A percentile compares a stretch with the other conserved stretches of the same genome.
These are phyloP conservation scores for Leccinum sublutescens DNA, from an alignment of 768 basidiomycete species.

Conservation along the genomic window DNA sequence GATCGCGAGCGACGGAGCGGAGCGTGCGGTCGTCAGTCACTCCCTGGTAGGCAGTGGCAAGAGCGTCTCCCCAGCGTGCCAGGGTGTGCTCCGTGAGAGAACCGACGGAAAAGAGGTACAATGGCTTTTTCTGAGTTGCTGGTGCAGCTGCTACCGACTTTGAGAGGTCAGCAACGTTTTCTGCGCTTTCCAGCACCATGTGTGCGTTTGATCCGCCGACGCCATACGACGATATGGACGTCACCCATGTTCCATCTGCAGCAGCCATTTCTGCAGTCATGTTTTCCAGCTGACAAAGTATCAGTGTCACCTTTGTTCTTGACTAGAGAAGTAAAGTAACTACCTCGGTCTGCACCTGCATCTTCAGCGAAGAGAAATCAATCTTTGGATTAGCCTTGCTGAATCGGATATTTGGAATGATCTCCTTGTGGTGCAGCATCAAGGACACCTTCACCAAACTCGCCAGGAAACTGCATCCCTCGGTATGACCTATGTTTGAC, in stretches of 20 bases:
- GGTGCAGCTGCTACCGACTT: background rate
- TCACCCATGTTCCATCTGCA: conserved; percentile 28
- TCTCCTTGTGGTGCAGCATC: conserved; percentile 32
- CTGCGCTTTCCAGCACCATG: conserved; percentile 29
- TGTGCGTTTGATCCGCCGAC: conserved; percentile 37
- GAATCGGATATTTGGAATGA: conserved; percentile 30
- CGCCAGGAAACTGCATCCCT: conserved; percentile 34
- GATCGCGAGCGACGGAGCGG: conserved; percentile 28
- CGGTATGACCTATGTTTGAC: conserved; percentile 27
- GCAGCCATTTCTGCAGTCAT: conserved; percentile 31
- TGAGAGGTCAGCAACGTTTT: conserved; percentile 16
- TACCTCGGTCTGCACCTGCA: conserved; percentile 28
- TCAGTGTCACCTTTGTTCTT: too few relatives aligned
- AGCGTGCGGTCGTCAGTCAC: conserved; percentile 22
- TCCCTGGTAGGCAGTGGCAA: conserved; percentile 14
- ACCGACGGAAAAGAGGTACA: conserved; percentile 28
- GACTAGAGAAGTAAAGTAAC: background rate
- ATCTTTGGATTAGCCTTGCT: conserved; percentile 28
- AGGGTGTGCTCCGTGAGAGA: conserved; percentile 29
- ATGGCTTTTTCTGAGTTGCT: conserved; percentile 7
- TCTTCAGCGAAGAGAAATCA: conserved; percentile 23
- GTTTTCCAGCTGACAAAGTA: conserved; percentile 13
- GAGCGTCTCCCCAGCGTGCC: conserved; percentile 26
- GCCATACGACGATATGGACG: conserved; percentile 35
- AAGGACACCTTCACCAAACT: conserved; percentile 35